These are phyloP conservation scores for Diaporthe velutina DNA, from an alignment of 2,329 filamentous ascomycete species.

Conservation along the genomic window DNA sequence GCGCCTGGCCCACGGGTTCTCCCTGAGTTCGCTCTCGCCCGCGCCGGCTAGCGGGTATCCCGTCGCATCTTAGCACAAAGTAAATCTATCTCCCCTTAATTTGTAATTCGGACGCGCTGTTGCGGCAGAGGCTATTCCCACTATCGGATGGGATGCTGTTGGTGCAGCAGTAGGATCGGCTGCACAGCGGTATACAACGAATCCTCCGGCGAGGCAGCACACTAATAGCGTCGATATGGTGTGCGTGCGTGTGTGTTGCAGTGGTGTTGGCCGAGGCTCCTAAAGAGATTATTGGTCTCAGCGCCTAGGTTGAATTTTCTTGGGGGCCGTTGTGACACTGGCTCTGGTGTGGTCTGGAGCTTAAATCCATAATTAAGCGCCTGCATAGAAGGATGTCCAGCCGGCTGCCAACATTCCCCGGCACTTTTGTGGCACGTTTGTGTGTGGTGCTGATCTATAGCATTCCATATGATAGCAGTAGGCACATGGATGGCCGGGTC, in stretches of 20 bases:
- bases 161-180: constrained; percentile 9
- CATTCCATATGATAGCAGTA: constrained; percentile 21
- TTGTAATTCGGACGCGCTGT: background rate
- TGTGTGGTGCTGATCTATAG: background rate
- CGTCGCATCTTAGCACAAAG: constrained; percentile 14
- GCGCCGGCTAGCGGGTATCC: constrained; percentile 12
- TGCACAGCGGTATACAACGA: background rate
- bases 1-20: background rate
- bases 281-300: background rate
- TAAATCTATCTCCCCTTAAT: background rate
- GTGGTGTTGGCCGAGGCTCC: background rate
- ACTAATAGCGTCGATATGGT: background rate
- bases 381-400: constrained; percentile 25
- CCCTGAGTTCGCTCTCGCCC: constrained; percentile 11
- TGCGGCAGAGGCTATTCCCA: background rate
- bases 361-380: constrained; percentile 25
- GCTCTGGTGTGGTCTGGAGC: background rate
- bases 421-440: constrained; percentile 11
- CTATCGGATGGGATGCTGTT: background rate
- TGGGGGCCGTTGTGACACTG: constrained; percentile 13
- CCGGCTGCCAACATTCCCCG: constrained; percentile 8
- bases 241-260: background rate
- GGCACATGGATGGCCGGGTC: background rate
- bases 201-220: constrained; percentile 2
- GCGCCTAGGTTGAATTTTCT: background rate